Conservation (phyloP, 495 filamentous ascomycete genomes). For the Penicillium subrubescens region DNA sequence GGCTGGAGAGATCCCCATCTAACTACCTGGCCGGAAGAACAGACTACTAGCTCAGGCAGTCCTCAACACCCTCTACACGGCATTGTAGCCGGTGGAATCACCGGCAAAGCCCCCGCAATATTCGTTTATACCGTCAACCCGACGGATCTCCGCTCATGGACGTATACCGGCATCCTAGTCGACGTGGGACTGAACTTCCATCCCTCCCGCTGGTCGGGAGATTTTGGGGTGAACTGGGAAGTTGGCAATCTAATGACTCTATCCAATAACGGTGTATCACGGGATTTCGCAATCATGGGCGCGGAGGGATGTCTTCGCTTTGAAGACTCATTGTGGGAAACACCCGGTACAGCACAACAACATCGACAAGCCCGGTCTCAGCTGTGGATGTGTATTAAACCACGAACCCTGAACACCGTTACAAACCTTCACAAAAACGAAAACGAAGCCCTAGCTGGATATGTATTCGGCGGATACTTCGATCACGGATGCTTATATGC, state of each 20-base stretch:
- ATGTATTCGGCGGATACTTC: constrained; percentile 36
- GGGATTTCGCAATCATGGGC: constrained; percentile 54
- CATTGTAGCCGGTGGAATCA: constrained; percentile 56
- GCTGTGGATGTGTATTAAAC: constrained; percentile 39
- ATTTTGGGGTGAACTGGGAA: constrained; percentile 61
- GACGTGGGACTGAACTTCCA: constrained; percentile 46
- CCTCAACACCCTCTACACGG: constrained; percentile 43
- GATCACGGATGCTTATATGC: constrained; percentile 44
- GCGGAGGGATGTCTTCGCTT: constrained; percentile 43
- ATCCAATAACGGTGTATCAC: constrained; percentile 30
- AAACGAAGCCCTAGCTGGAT: constrained; percentile 22
- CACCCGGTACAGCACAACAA: constrained; percentile 15
- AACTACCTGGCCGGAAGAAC: constrained; percentile 45
- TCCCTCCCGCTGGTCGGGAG: constrained; percentile 49
- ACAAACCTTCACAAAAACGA: not conserved
- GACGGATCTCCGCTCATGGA: constrained; percentile 51
- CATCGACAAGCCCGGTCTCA: constrained; percentile 33
- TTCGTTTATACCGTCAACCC: constrained; percentile 55
- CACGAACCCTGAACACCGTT: not conserved
- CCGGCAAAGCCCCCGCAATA: constrained; percentile 46
- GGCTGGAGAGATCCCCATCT: constrained; percentile 60
- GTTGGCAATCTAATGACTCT: constrained; percentile 55
- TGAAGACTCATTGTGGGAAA: constrained; percentile 2
- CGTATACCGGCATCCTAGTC: constrained; percentile 51
- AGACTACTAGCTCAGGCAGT: constrained; percentile 29